These are phyloP conservation scores for Tylopilus orsonianus DNA, from an alignment of 1,284 basidiomycete species.

Conservation along the genomic window DNA sequence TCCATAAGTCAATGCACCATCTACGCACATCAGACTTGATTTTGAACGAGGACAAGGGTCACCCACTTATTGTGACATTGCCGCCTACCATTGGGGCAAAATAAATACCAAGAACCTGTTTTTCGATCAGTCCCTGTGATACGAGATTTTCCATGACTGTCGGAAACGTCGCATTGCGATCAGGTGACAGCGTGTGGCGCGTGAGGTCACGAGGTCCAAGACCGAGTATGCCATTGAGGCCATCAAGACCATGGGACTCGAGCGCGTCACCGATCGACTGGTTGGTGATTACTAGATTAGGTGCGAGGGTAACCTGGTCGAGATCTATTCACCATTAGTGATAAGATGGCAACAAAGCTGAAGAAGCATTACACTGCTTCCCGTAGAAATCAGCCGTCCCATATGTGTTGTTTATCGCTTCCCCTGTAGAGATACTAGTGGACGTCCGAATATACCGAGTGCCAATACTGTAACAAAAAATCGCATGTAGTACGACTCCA, in stretches of 20 bases:
- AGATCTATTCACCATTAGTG: conserved; percentile 13
- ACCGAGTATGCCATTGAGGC: conserved; percentile 21
- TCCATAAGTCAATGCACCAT: conserved; percentile 29
- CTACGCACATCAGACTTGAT: conserved; percentile 7
- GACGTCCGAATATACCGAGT: conserved; percentile 22
- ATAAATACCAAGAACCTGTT: conserved; percentile 21
- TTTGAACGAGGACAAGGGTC: not conserved
- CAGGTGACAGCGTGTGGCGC: not conserved
- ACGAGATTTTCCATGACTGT: conserved; percentile 28
- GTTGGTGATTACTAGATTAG: conserved; percentile 16
- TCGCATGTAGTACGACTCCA: not conserved
- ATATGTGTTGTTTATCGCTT: conserved; percentile 25
- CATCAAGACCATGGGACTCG: too few species aligned
- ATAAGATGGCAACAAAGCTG: not conserved
- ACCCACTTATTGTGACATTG: conserved; percentile 16
- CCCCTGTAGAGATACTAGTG: conserved; percentile 25
- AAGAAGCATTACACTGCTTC: conserved; percentile 20
- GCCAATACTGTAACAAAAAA: conserved; percentile 12
- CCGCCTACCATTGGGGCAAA: conserved; percentile 22
- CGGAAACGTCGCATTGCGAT: conserved; percentile 10
- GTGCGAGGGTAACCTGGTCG: conserved; percentile 20
- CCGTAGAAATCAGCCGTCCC: conserved; percentile 22
- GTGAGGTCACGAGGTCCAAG: conserved; percentile 26
- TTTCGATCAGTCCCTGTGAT: conserved; percentile 14
- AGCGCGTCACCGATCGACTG: conserved; percentile 27